phyloP scores from a whole-genome alignment of 2,329 filamentous ascomycete species.

The Fusarium camptoceras region DNA sequence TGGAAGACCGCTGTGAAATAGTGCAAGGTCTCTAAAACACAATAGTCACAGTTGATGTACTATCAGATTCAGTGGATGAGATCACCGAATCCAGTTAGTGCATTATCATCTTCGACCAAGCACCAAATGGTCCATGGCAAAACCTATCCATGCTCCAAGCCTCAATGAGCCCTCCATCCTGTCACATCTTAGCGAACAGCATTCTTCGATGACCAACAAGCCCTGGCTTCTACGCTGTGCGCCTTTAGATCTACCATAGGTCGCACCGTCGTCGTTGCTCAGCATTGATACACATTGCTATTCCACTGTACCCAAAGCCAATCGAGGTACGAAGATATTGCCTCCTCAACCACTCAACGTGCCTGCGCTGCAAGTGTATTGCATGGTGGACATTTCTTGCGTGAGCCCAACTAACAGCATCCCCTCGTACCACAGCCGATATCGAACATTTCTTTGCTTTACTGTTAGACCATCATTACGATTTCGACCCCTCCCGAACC shows the following conservation, averaged over 20 bases:
- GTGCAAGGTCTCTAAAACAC: constrained; percentile 2
- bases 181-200: constrained; percentile 35
- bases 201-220: constrained; percentile 40
- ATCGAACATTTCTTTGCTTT: constrained; percentile 15
- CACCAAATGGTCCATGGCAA: constrained; percentile 43
- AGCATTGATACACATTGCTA: constrained; percentile 32
- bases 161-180: constrained; percentile 46
- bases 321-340: constrained; percentile 37
- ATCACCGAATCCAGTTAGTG: not conserved
- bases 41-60: constrained; percentile 15
- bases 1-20: constrained; percentile 27
- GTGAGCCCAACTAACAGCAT: constrained; percentile 37
- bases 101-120: constrained; percentile 5
- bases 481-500: constrained; percentile 24
- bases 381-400: constrained; percentile 35
- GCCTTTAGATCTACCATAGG: constrained; percentile 29
- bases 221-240: constrained; percentile 36
- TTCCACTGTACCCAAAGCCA: constrained; percentile 15
- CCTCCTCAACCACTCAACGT: constrained; percentile 29
- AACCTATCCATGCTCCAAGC: constrained; percentile 46
- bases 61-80: not conserved
- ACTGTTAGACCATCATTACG: constrained; percentile 12
- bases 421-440: constrained; percentile 28
- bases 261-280: constrained; percentile 30
- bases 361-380: constrained; percentile 30